Base-by-base conservation (phyloP, 495 filamentous ascomycete genomes). In the Letharia lupina region DNA sequence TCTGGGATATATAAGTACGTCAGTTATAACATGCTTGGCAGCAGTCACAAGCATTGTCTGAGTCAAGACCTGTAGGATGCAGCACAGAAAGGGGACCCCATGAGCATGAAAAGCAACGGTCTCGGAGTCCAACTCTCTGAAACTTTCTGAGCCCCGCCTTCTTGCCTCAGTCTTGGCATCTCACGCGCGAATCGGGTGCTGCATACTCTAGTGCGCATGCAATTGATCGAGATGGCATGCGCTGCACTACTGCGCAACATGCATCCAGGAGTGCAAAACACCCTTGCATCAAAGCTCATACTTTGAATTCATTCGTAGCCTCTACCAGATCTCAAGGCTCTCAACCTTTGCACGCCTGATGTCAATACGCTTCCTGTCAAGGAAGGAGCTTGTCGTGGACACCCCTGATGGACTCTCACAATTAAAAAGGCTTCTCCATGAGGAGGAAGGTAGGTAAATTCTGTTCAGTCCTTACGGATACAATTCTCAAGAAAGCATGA, bases 191-290 rank as follows among this genome's bases (percentile, higher is more conserved):
- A 57, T 57, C 54, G 33, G 33, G 10, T 35, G 54, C 16, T 57
- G 54, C 54, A 10, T 57, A 37, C 33, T n/a, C 28, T 35, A 56
- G 52, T 56, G 52, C 33, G 6, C 33, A 35, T 57, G 54, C 33
- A 56, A 56, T 57, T 57, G 54, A 57, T 57, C 54, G 54, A 57
- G 54, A 57, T 57, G 39, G 12, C 52, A 56, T 56, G 33, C 31
- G 54, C 33, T 37, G 33, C 50, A 12, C 54, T 63, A 50, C 37
- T 63, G 28, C 35, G 15, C 33, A 52, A 40, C 16, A 63, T 54
- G 18, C 42, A 20, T 54, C 13, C 47, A 40, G 61, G 35, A 41
- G 47, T 28, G 37, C 52, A 56, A 35, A 18, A 16, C 4, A 31
- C 28, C 52, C 52, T 39, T 57, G 33, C 31, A 37, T 57, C 15